Evolutionary conservation across 768 basidiomycete genomes (phyloP).

Genomic region (Kwoniella pini): DNA sequence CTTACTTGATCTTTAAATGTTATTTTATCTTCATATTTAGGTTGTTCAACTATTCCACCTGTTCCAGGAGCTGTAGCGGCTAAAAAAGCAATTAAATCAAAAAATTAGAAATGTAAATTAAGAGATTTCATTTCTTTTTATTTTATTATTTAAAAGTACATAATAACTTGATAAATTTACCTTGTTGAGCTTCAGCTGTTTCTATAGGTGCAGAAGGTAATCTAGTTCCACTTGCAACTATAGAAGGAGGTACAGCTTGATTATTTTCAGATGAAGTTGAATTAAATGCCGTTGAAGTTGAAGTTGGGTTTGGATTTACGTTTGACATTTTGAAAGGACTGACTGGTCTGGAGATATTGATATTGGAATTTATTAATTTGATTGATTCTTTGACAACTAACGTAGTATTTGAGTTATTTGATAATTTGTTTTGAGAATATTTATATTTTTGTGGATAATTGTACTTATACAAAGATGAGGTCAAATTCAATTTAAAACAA

Average conservation of each 20-base stretch:
- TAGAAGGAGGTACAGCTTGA: constrained; percentile 18
- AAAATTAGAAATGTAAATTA: no score
- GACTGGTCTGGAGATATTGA: no score
- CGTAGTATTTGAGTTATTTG: no score
- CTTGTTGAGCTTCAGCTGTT: constrained; percentile 38
- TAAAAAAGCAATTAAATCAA: constrained; percentile 2
- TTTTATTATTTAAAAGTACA: neutral
- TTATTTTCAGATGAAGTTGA: neutral
- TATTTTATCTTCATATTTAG: constrained; percentile 24
- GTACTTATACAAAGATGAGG: no score
- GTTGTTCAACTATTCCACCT: constrained; percentile 28
- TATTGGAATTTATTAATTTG: no score
- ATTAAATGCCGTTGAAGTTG: neutral
- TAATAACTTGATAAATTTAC: constrained; percentile 24
- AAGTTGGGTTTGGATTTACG: neutral
- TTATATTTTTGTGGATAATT: no score
- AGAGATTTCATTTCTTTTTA: no score
- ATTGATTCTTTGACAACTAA: no score
- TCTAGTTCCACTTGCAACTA: constrained; percentile 35
- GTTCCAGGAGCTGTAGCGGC: constrained; percentile 44
- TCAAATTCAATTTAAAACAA: no score
- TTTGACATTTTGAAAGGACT: neutral
- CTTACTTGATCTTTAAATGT: constrained; percentile 49
- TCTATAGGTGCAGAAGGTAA: constrained; percentile 20
- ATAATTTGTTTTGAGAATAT: no score